Base-by-base conservation (phyloP, 2,329 filamentous ascomycete genomes). In the Paraphaeosphaeria minitans region DNA sequence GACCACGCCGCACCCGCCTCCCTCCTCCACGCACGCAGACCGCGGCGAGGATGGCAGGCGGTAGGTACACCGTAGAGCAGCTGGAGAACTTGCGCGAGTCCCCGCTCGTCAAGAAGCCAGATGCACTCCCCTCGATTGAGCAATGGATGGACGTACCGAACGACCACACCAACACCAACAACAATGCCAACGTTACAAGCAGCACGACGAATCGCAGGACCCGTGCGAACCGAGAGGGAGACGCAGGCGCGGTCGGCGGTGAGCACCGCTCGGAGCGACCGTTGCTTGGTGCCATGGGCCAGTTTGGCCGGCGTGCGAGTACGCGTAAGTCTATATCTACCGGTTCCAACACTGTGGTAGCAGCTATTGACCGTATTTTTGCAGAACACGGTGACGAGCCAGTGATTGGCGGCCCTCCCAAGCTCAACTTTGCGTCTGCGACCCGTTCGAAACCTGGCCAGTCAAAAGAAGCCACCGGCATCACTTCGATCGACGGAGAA, bases 81-180 rank as follows among this genome's bases (percentile, higher is more conserved):
- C 83, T 98, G 68, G 82, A 92, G 70, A 83, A 84, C 75, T 82
- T 98, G 71, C 87, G 89, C 78, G 83, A 89, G 60, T 97, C 94
- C 64, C 93, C 93, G 65, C 83, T 97, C 76, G 93, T 93, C 72
- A 81, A 85, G 68, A 96, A 91, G 78, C 94, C 94, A 48, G 82
- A 89, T 63, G 85, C 84, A 64, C 84, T 97, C 47, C 93, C 93
- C 65, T 90, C 92, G 27, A 85, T 89, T 63, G 92, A 96, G 80
- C 92, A 96, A 82, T 98, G 93, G 93, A 96, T 97, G 92, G 93
- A 94, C 90, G 96, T 69, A 46, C 66, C 71, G 21, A 58, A 65
- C 27, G 74, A 75, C 24, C 68, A 71, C 35, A 69, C 52, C 41
- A 63, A 63, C 56, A 68, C 60, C 57, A n/a, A 14, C 16, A 39